Evolutionary conservation across 2,329 filamentous ascomycete genomes (phyloP).

Genomic region (Neonectria punicea): DNA sequence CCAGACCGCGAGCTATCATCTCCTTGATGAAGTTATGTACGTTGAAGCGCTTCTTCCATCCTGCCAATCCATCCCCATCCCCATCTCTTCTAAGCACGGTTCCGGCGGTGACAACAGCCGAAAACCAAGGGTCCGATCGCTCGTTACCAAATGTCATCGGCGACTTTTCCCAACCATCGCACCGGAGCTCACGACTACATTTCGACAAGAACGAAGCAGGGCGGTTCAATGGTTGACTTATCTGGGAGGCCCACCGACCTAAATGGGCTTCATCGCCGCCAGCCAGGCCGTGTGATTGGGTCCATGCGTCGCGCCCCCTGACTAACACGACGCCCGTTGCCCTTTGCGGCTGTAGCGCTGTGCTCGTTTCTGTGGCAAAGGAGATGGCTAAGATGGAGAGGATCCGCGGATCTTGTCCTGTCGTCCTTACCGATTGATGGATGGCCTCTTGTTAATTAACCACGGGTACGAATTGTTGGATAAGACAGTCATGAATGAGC

Average conservation of each 20-base stretch:
- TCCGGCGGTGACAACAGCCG: not conserved
- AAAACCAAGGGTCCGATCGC: conserved; percentile 1
- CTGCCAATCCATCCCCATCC: not conserved
- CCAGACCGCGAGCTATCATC: not conserved
- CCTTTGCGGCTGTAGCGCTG: not conserved
- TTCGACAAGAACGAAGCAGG: not conserved
- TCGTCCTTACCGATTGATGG: conserved; percentile 5
- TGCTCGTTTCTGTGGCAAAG: conserved; percentile 7
- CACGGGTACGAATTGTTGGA: not conserved
- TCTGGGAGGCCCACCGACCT: conserved; percentile 2
- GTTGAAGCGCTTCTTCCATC: not conserved
- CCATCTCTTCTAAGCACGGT: not conserved
- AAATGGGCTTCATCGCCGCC: conserved; percentile 17
- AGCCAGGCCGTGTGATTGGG: conserved; percentile 1
- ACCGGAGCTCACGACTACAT: not conserved
- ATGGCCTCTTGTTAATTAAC: not conserved
- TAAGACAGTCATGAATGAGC: not conserved
- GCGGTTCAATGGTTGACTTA: not conserved
- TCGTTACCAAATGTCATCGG: not conserved
- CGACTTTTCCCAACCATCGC: not conserved
- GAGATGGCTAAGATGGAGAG: not conserved
- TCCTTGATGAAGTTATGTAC: not conserved
- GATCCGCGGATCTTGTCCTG: not conserved
- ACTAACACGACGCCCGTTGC: not conserved
- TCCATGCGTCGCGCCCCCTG: conserved; percentile 4